Conservation (phyloP, 129 eudicot species). For the Helianthus annuus region HanXRQr2.0-SUNRISE NC_035434.2:10505929-10506428, state of each 20-base stretch:
- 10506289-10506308: too few relatives aligned
- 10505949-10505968: slow-evolving; percentile 39
- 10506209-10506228: neutral
- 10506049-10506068: neutral
- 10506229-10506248: too few relatives aligned
- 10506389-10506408: too few relatives aligned
- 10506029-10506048: slow-evolving; percentile 11
- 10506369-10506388: too few relatives aligned
- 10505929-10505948: slow-evolving; percentile 38
- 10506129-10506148: slow-evolving; percentile 41
- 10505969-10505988: slow-evolving; percentile 25
- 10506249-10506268: too few relatives aligned
- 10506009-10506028: slow-evolving; percentile 30
- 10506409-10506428: too few relatives aligned
- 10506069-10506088: neutral
- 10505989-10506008: slow-evolving; percentile 30
- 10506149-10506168: slow-evolving; percentile 36
- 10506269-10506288: too few relatives aligned
- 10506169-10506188: too few relatives aligned
- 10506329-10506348: too few relatives aligned
- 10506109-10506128: slow-evolving; percentile 39
- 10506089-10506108: slow-evolving; percentile 37
- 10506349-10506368: too few relatives aligned
- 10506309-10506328: too few relatives aligned
- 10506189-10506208: neutral